These are phyloP conservation scores for Hypoxylon sp. DNA, from an alignment of 2,329 filamentous ascomycete species.

Conservation along the genomic window DNA sequence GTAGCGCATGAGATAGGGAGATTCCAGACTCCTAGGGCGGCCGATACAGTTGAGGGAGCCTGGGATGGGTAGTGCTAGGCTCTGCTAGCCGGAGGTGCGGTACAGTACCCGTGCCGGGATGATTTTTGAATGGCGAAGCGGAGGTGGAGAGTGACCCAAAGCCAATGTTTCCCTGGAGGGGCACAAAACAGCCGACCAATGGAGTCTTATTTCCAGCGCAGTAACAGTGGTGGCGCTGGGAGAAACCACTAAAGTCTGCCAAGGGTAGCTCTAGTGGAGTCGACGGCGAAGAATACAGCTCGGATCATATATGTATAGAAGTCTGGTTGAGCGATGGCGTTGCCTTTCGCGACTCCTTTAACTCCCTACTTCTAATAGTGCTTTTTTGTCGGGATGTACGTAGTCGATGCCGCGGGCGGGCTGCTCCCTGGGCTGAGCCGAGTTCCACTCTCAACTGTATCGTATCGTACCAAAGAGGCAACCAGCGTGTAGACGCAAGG, in stretches of 20 bases:
- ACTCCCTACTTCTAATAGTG: constrained; percentile 17
- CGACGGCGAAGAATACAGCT: constrained; percentile 13
- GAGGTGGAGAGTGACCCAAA: constrained; percentile 49
- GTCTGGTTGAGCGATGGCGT: constrained; percentile 3
- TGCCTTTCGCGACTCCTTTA: constrained; percentile 7
- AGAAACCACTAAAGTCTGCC: constrained; percentile 23
- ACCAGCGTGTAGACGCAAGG: constrained; percentile 35
- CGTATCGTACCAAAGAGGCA: constrained; percentile 37
- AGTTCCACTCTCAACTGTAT: constrained; percentile 38
- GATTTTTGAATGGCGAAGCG: constrained; percentile 47
- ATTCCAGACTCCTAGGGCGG: constrained; percentile 41
- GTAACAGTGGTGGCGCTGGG: constrained; percentile 34
- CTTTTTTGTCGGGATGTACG: constrained; percentile 25
- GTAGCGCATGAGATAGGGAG: constrained; percentile 45
- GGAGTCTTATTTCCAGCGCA: constrained; percentile 26
- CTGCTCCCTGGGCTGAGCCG: constrained; percentile 37
- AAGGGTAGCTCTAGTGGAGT: constrained; percentile 39
- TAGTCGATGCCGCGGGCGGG: constrained; percentile 27
- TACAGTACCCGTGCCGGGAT: constrained; percentile 47
- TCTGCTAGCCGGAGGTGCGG: constrained; percentile 45
- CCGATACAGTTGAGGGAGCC: constrained; percentile 40
- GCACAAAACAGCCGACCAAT: constrained; percentile 45
- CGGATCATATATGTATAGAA: constrained; percentile 4
- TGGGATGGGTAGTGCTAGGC: constrained; percentile 17
- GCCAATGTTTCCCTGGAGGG: constrained; percentile 40